These are phyloP conservation scores for Thermomucor indicae-seudaticae DNA, from an alignment of 371 early-diverging fungal species.

Conservation along the genomic window DNA sequence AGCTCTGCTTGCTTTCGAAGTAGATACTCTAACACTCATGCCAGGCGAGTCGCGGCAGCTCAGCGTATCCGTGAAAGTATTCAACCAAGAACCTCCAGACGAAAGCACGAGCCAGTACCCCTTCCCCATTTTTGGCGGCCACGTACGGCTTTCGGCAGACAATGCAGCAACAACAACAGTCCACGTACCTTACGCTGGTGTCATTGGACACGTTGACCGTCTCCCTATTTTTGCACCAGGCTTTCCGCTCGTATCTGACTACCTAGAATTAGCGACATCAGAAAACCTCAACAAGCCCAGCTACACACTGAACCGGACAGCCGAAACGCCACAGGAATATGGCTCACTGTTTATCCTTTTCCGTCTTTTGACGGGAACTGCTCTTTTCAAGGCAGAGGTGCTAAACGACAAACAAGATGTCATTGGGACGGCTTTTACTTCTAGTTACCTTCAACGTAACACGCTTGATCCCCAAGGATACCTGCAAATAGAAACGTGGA, in stretches of 20 bases:
- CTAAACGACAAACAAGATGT: background rate
- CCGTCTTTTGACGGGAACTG: constrained; percentile 10
- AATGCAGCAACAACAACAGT: constrained; percentile 8
- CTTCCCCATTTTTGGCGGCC: constrained; percentile 41
- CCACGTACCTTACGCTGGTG: constrained; percentile 54
- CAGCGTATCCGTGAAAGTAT: constrained; percentile 6
- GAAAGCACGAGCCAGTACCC: constrained; percentile 1
- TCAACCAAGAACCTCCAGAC: background rate
- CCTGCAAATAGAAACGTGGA: constrained; percentile 6
- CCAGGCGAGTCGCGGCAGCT: constrained; percentile 35
- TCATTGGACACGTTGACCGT: constrained; percentile 42
- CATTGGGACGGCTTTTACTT: background rate
- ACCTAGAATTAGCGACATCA: background rate
- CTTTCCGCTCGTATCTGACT: constrained; percentile 15
- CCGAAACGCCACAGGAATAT: too few relatives aligned
- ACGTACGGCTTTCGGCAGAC: constrained; percentile 15
- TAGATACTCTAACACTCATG: constrained; percentile 20
- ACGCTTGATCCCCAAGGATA: background rate
- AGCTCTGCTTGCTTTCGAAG: constrained; percentile 30
- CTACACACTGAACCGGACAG: too few relatives aligned
- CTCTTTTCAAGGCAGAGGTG: constrained; percentile 2
- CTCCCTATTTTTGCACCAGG: constrained; percentile 43
- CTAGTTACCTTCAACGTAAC: constrained; percentile 8
- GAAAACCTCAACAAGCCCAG: background rate
- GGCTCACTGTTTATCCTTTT: too few relatives aligned